Percentiles rank a stretch among this genome's conserved stretches.
These are phyloP conservation scores for Hirsutella thompsonii DNA, from an alignment of 2,329 filamentous ascomycete species.

Conservation along the genomic window DNA sequence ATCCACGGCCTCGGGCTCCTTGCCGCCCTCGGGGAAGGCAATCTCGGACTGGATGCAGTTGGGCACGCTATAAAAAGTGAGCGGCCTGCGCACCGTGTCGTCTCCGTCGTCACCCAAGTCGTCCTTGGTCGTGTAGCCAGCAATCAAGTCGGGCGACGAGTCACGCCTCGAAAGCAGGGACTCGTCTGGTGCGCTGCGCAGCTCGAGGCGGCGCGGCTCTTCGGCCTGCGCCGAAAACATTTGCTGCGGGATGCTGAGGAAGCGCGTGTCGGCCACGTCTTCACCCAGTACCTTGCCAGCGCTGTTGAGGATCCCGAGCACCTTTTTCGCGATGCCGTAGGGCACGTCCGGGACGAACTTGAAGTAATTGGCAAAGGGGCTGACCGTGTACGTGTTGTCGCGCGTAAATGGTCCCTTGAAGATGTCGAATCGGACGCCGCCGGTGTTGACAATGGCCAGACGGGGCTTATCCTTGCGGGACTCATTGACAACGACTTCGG, in stretches of 20 bases:
- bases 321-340: conserved; percentile 57
- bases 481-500: conserved; percentile 46
- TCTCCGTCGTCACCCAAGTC: conserved; percentile 77
- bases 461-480: conserved; percentile 47
- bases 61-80: conserved; percentile 65
- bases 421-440: conserved; percentile 87
- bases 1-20: conserved; percentile 61
- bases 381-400: conserved; percentile 76
- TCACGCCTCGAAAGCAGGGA: not conserved
- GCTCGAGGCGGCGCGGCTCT: conserved; percentile 16
- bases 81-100: conserved; percentile 68
- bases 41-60: conserved; percentile 69
- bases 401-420: conserved; percentile 85
- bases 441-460: conserved; percentile 75
- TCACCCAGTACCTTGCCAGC: conserved; percentile 26
- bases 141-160: conserved; percentile 26
- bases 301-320: conserved; percentile 39
- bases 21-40: conserved; percentile 39
- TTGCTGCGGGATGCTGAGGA: conserved; percentile 37
- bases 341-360: conserved; percentile 69
- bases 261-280: conserved; percentile 25
- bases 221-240: conserved; percentile 12
- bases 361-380: conserved; percentile 75
- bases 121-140: conserved; percentile 81
- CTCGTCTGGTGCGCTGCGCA: conserved; percentile 10